Percentiles rank a stretch among this genome's conserved stretches.
Evolutionary conservation across 306 rosid species (phyloP).

Genomic region (Gynostemma pentaphyllum): DNA sequence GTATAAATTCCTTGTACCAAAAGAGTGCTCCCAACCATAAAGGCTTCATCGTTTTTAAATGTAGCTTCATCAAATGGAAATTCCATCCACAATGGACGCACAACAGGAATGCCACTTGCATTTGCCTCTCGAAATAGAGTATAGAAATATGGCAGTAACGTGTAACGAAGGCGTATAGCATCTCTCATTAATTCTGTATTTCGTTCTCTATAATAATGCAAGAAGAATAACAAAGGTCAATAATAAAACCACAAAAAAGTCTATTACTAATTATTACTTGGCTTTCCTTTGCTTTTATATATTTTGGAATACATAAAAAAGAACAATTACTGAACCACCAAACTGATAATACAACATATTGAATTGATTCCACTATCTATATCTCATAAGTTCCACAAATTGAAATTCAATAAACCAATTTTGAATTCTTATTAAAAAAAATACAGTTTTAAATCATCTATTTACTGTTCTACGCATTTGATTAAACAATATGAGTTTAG

Average conservation of each 20-base stretch:
- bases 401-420: not conserved
- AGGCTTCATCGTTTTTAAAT: constrained; percentile 84
- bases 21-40: constrained; percentile 86
- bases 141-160: constrained; percentile 80
- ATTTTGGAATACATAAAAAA: not conserved
- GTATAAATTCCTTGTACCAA: constrained; percentile 90
- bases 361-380: not conserved
- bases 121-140: constrained; percentile 90
- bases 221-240: constrained; percentile 1
- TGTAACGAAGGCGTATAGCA: constrained; percentile 72
- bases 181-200: constrained; percentile 71
- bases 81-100: constrained; percentile 97
- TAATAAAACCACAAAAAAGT: not conserved
- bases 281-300: not conserved
- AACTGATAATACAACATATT: not conserved
- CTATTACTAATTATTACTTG: not conserved
- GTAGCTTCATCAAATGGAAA: constrained; percentile 90
- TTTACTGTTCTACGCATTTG: not conserved
- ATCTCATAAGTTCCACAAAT: not conserved
- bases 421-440: too few species aligned
- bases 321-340: not conserved
- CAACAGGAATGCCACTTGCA: constrained; percentile 70
- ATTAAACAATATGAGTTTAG: not conserved
- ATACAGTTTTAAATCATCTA: not conserved
- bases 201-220: constrained; percentile 48